Evolutionary conservation across 2,329 filamentous ascomycete species (phyloP).

Genomic region (Colletotrichum musicola): DNA sequence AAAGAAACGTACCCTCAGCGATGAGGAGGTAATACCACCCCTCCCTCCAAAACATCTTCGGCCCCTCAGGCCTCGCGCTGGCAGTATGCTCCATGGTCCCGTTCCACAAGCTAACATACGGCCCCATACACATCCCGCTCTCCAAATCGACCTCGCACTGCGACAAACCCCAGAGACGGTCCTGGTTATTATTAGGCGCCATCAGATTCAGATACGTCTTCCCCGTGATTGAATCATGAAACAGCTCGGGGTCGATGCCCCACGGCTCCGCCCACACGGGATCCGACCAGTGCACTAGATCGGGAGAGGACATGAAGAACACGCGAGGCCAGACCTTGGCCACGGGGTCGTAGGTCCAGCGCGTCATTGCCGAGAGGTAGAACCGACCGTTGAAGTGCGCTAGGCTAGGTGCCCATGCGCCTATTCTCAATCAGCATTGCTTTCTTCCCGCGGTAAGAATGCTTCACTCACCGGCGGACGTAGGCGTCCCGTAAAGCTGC

Average conservation of each 20-base stretch:
- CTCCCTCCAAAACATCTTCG: slow-evolving; percentile 24
- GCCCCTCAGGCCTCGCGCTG: slow-evolving; percentile 40
- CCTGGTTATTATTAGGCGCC: slow-evolving; percentile 40
- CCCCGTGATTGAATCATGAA: slow-evolving; percentile 36
- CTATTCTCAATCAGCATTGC: neutral
- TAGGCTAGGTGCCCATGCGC: slow-evolving; percentile 27
- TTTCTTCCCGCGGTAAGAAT: too few relatives aligned
- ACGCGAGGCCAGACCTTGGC: slow-evolving; percentile 52
- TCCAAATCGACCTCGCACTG: slow-evolving; percentile 41
- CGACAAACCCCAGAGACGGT: slow-evolving; percentile 41
- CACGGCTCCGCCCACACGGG: slow-evolving; percentile 34
- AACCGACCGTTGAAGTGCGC: slow-evolving; percentile 15
- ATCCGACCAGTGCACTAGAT: slow-evolving; percentile 32
- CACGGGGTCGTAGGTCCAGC: slow-evolving; percentile 50
- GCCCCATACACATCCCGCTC: slow-evolving; percentile 37
- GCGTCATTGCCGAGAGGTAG: slow-evolving; percentile 45
- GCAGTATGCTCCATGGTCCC: slow-evolving; percentile 38
- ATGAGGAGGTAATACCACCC: slow-evolving; percentile 23
- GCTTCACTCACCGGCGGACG: neutral
- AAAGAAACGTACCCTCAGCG: slow-evolving; percentile 9
- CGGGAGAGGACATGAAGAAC: slow-evolving; percentile 41
- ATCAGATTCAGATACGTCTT: slow-evolving; percentile 41
- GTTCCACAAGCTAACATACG: slow-evolving; percentile 42
- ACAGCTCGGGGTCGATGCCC: slow-evolving; percentile 35
- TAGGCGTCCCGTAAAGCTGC: slow-evolving; percentile 23